phyloP scores from a whole-genome alignment of 495 filamentous ascomycete species.

The Penicillium simplicissimum region DNA sequence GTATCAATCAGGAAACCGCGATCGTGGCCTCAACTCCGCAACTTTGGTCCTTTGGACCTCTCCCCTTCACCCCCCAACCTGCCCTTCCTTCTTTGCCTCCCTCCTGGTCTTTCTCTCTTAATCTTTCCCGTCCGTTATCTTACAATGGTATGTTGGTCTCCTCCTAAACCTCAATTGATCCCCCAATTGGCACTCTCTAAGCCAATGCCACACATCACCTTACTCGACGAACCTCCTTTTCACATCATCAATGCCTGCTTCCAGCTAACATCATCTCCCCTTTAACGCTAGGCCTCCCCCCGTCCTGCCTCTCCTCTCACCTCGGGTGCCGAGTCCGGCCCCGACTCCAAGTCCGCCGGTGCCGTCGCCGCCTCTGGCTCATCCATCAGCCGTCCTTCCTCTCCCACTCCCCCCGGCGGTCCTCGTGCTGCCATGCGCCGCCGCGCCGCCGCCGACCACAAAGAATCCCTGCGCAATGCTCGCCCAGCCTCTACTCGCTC shows the following conservation, averaged over 20 bases:
- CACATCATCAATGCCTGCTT: constrained; percentile 9
- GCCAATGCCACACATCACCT: constrained; percentile 2
- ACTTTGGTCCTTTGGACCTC: constrained; percentile 21
- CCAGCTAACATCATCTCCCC: constrained; percentile 8
- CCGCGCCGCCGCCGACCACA: constrained; percentile 91
- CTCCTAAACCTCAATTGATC: constrained; percentile 15
- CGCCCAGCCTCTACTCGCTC: constrained; percentile 87
- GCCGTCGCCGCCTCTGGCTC: constrained; percentile 60
- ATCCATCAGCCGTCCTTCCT: constrained; percentile 73
- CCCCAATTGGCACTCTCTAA: not conserved
- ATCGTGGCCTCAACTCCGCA: constrained; percentile 51
- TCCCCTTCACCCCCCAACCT: constrained; percentile 21
- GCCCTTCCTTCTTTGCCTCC: constrained; percentile 20
- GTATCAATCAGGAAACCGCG: constrained; percentile 38
- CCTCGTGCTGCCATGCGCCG: constrained; percentile 92
- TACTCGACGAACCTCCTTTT: constrained; percentile 9
- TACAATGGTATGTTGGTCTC: constrained; percentile 41
- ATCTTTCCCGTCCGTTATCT: constrained; percentile 10
- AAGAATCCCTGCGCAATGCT: constrained; percentile 89
- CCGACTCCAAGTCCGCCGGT: constrained; percentile 65
- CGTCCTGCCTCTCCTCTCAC: constrained; percentile 52
- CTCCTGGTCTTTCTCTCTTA: constrained; percentile 10
- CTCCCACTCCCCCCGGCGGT: constrained; percentile 88
- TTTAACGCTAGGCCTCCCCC: constrained; percentile 39
- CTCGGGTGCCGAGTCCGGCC: constrained; percentile 51